Base-by-base conservation (phyloP, 1,139 yeast species). In the Pichiaceae sp. region DNA sequence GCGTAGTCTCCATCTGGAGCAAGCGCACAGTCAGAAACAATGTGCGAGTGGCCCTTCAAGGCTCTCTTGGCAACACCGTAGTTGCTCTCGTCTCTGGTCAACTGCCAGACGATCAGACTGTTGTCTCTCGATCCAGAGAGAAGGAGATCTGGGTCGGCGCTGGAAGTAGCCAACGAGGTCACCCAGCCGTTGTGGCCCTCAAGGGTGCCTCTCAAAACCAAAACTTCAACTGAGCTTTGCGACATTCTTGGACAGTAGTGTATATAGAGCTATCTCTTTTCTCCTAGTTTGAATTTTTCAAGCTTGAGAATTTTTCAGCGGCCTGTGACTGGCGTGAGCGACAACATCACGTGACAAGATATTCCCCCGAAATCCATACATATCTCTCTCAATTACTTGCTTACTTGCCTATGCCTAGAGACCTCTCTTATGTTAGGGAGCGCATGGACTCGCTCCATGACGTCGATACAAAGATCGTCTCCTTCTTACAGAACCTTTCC, bases 71-170 rank as follows among this genome's bases (percentile, higher is more conserved):
- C 95, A 58, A 86, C 86, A 79, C 98, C 99, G 75, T 86, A 89
- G 69, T 85, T 83, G 74, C 78, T 78, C 72, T 87, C 96, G 63
- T 87, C 96, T 64, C 95, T 91, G 66, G 97, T 89, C 72, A 89
- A 80, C 73, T 86, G 82, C 98, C 97, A 91, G 70, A 91, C 87
- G 75, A 93, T 89, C 70, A 91, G 78, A 62, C 95, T 78, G 82
- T 91, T 89, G 73, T 91, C 99, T 77, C 99, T 85, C 65, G 98
- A 91, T 68, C 93, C 96, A 63, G 98, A 93, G 70, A 91, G 78
- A 64, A 91, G 82, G 65, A 91, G 75, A 71, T 93, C 96, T 72
- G 98, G 98, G 80, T 87, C 87, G 67, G 91, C 91, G 63, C 91
- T 85, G 66, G 96, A 82, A 73, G 97, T 91, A 72, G 97, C 95